A percentile compares a stretch with the other conserved stretches of the same genome.
These are phyloP conservation scores for Spirogloea muscicola DNA, from an alignment of 139 green algal genomes.

Conservation along the genomic window DNA sequence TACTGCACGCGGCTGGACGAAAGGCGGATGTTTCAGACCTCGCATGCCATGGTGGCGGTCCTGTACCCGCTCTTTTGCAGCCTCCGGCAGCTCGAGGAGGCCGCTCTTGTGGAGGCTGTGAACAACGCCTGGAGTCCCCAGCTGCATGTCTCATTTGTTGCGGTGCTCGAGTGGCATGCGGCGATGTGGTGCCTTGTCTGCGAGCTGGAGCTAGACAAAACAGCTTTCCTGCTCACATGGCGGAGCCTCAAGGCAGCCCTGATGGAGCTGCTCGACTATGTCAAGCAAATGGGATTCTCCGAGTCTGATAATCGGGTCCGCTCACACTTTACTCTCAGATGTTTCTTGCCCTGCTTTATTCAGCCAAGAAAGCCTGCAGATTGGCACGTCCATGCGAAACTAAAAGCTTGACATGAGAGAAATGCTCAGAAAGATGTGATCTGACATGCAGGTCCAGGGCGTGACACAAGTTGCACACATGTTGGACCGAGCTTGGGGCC, in stretches of 20 bases:
- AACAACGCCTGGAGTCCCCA: not conserved
- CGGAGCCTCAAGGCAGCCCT: constrained; percentile 10
- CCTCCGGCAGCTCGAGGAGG: constrained; percentile 1
- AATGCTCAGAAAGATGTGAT: no score
- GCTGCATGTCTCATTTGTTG: not conserved
- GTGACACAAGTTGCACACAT: constrained; percentile 10
- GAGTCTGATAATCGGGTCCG: no score
- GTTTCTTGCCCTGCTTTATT: not conserved
- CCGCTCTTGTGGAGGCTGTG: no score
- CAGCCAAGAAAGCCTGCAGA: not conserved
- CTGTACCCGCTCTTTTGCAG: constrained; percentile 8
- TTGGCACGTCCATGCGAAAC: no score
- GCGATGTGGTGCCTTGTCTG: constrained; percentile 3
- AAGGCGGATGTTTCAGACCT: no score
- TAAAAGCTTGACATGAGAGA: no score
- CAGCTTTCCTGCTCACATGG: constrained; percentile 10
- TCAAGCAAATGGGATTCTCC: no score
- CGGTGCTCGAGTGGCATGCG: constrained; percentile 24
- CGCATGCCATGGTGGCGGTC: no score
- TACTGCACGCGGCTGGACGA: constrained; percentile 3
- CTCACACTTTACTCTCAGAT: no score
- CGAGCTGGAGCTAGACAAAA: not conserved
- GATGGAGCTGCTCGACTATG: no score
- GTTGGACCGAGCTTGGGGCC: constrained; percentile 26
- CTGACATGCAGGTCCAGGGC: no score